Percentiles rank a stretch among this genome's conserved stretches.
These are phyloP conservation scores for Fusarium pseudograminearum DNA, from an alignment of 2,329 filamentous ascomycete genomes.

Conservation along the genomic window DNA sequence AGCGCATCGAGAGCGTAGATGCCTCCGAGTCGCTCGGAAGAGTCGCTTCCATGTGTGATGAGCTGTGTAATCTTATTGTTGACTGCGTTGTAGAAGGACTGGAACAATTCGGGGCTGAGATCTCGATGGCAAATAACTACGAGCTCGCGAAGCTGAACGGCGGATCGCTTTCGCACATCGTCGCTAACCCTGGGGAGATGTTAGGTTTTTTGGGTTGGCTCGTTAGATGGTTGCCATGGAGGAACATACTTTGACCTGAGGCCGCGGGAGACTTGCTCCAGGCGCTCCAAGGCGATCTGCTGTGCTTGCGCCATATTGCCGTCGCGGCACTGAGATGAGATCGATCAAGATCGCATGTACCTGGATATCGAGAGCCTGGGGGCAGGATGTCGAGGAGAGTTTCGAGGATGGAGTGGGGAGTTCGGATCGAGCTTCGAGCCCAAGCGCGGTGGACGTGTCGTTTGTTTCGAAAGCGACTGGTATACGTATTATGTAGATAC, in stretches of 20 bases:
- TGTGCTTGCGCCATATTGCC: slow-evolving; percentile 60
- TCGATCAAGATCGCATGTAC: slow-evolving; percentile 50
- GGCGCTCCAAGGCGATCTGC: slow-evolving; percentile 66
- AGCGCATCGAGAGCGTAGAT: slow-evolving; percentile 92
- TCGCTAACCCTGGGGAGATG: slow-evolving; percentile 54
- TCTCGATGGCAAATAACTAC: slow-evolving; percentile 73
- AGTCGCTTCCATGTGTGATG: slow-evolving; percentile 87
- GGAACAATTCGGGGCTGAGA: slow-evolving; percentile 82
- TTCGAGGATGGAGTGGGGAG: slow-evolving; percentile 18
- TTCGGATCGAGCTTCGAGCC: slow-evolving; percentile 26
- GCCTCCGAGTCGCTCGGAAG: slow-evolving; percentile 89
- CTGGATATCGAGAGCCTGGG: slow-evolving; percentile 13
- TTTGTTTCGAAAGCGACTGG: not conserved
- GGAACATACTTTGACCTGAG: slow-evolving; percentile 65
- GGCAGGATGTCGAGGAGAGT: slow-evolving; percentile 8
- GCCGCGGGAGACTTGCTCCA: slow-evolving; percentile 67
- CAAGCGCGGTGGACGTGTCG: slow-evolving; percentile 31
- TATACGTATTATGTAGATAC: slow-evolving; percentile 2
- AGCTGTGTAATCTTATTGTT: slow-evolving; percentile 71
- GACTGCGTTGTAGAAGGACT: slow-evolving; percentile 66
- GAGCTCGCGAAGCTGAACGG: slow-evolving; percentile 66
- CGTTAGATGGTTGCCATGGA: not conserved
- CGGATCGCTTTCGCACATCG: slow-evolving; percentile 65
- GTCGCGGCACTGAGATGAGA: slow-evolving; percentile 41
- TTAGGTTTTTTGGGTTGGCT: slow-evolving; percentile 29